phyloP scores from a whole-genome alignment of 495 filamentous ascomycete genomes.

The Chaetomidium leptoderma region DNA sequence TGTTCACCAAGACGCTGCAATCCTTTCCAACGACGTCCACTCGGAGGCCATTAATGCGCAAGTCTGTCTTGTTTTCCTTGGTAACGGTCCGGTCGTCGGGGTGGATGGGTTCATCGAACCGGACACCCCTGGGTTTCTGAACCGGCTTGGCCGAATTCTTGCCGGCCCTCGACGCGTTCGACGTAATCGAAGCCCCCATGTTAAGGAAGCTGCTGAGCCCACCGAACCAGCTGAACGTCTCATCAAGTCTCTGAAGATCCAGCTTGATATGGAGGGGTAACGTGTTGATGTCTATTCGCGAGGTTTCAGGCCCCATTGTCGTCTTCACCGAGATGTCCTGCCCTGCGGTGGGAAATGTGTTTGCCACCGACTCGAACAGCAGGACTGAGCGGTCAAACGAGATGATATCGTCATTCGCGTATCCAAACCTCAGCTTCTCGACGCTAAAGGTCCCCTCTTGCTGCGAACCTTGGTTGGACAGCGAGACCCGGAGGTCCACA shows the following conservation, averaged over 20 bases:
- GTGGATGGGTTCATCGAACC: slow-evolving; percentile 59
- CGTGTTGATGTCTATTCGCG: slow-evolving; percentile 70
- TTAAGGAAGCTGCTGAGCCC: slow-evolving; percentile 90
- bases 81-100: slow-evolving; percentile 43
- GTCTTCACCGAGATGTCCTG: slow-evolving; percentile 64
- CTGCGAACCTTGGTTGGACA: slow-evolving; percentile 30
- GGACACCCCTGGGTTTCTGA: slow-evolving; percentile 58
- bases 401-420: slow-evolving; percentile 66
- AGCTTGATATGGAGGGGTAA: slow-evolving; percentile 72
- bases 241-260: slow-evolving; percentile 78
- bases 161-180: slow-evolving; percentile 55
- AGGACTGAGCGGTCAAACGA: slow-evolving; percentile 64
- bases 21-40: slow-evolving; percentile 71
- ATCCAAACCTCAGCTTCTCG: slow-evolving; percentile 68
- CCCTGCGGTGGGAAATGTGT: slow-evolving; percentile 53
- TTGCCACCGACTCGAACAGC: slow-evolving; percentile 67
- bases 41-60: slow-evolving; percentile 69
- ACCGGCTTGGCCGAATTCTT: slow-evolving; percentile 36
- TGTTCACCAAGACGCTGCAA: slow-evolving; percentile 67
- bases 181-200: slow-evolving; percentile 77
- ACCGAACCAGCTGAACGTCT: slow-evolving; percentile 82
- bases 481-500: slow-evolving; percentile 39
- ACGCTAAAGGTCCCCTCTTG: slow-evolving; percentile 48
- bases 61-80: slow-evolving; percentile 63
- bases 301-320: slow-evolving; percentile 46